Base-by-base conservation (phyloP, 73 alveolate species). In the Symbiodinium natans region DNA sequence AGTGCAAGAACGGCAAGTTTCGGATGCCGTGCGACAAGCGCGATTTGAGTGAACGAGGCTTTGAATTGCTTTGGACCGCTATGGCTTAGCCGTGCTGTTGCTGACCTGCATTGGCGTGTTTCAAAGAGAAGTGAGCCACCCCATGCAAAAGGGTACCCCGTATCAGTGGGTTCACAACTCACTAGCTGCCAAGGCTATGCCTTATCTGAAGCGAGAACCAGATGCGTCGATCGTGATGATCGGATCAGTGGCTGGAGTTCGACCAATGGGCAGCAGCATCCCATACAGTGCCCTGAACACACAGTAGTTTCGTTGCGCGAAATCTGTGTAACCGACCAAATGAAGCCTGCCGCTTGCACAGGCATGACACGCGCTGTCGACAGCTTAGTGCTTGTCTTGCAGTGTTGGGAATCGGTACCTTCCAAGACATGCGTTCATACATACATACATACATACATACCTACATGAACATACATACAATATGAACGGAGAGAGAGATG, bases 201-300 rank as follows among this genome's bases (percentile, higher is more conserved):
- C 98, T 38, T 31, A 39, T 43, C 68, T 92, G 36, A 31, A 34
- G 38, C 75, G 46, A 25, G 90, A 27, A 3, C 80, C 63, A 34
- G 33, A 92, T 34, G 83, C 41, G 0, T 48, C 77, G 42, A 92
- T 92, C 98, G 52, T 92, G 71, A 92, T 92, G 98, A 92, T 80
- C 17, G 90, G 92, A 11, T 92, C 98, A 5, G 98, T 89, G 13
- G 98, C 98, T 43, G 98, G 98, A 21, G 82, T 88, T 27, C 63
- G 98, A 27, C 98, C 98, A 3, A 52, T 92, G 92, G 98, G 98
- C 23, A 92, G 98, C 92, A 92, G 98, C 63, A 52, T 92, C 43
- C 98, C 98, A 15, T 92, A 92, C 68, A 92, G 98, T 41, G 73
- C 27, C 95, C 27, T 40, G 94, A 71, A 23, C 36, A 6, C 23